Conservation (phyloP, 2,329 filamentous ascomycete species). For the Zymoseptoria brevis region DNA sequence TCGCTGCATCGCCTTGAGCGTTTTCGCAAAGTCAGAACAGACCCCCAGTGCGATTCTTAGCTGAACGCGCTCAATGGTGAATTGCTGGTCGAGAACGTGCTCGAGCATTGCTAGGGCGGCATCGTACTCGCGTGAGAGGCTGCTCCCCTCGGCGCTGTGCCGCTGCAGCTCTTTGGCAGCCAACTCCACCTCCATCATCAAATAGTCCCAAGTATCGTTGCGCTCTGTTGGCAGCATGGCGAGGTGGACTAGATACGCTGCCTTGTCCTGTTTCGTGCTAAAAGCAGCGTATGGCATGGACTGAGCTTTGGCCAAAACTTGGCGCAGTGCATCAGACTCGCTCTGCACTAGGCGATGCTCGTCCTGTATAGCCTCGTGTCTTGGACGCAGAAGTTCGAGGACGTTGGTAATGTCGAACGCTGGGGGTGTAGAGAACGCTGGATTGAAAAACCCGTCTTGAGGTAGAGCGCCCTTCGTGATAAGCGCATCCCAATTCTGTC, state of each 20-base stretch:
- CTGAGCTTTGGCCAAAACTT: constrained; percentile 1
- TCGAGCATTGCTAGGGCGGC: background rate
- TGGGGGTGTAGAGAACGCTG: constrained; percentile 13
- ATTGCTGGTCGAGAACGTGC: background rate
- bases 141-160: no score
- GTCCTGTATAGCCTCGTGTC: constrained; percentile 16
- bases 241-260: background rate
- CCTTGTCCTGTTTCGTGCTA: background rate
- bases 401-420: constrained; percentile 12
- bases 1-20: background rate
- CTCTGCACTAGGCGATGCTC: constrained; percentile 23
- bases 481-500: background rate
- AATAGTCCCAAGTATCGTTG: background rate
- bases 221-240: background rate
- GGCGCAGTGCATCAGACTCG: constrained; percentile 8
- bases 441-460: background rate
- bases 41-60: background rate
- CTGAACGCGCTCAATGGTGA: background rate
- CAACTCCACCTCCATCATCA: background rate
- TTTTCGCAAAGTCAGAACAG: background rate
- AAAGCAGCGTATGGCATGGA: background rate
- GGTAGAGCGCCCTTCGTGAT: background rate
- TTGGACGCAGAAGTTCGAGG: constrained; percentile 5
- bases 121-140: background rate
- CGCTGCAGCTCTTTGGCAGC: background rate